phyloP scores from a whole-genome alignment of 2,329 filamentous ascomycete genomes.

The Pseudogymnoascus sp. region DNA sequence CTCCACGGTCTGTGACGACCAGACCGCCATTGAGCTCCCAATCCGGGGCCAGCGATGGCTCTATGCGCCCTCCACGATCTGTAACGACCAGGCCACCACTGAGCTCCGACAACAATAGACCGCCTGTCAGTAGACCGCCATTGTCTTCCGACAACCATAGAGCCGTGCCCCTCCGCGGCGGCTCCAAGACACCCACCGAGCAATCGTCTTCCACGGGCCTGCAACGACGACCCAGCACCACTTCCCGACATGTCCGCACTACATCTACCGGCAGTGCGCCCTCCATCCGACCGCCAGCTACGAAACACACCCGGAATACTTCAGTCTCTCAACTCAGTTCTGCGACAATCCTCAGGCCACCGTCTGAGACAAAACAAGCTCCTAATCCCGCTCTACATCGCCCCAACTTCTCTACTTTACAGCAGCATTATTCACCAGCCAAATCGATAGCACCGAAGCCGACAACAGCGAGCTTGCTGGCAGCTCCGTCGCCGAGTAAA shows the following conservation, averaged over 20 bases:
- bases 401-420: conserved; percentile 49
- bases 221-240: not conserved
- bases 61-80: conserved; percentile 8
- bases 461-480: conserved; percentile 49
- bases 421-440: conserved; percentile 61
- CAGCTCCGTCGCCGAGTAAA: conserved; percentile 55
- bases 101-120: conserved; percentile 3
- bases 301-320: conserved; percentile 24
- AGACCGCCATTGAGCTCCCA: not conserved
- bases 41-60: not conserved
- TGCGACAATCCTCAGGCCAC: conserved; percentile 18
- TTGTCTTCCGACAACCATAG: not conserved
- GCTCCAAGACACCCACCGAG: not conserved
- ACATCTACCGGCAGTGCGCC: conserved; percentile 7
- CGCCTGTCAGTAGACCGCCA: not conserved
- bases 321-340: conserved; percentile 20
- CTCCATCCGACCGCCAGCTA: conserved; percentile 21
- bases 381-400: conserved; percentile 17
- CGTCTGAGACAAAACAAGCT: conserved; percentile 8
- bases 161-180: not conserved
- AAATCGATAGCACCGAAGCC: conserved; percentile 56
- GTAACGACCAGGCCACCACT: not conserved
- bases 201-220: not conserved
- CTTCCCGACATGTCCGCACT: not conserved
- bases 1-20: conserved; percentile 1